Evolutionary conservation across 1,284 basidiomycete genomes (phyloP).

Genomic region (Tilletiopsis washingtonensis): DNA sequence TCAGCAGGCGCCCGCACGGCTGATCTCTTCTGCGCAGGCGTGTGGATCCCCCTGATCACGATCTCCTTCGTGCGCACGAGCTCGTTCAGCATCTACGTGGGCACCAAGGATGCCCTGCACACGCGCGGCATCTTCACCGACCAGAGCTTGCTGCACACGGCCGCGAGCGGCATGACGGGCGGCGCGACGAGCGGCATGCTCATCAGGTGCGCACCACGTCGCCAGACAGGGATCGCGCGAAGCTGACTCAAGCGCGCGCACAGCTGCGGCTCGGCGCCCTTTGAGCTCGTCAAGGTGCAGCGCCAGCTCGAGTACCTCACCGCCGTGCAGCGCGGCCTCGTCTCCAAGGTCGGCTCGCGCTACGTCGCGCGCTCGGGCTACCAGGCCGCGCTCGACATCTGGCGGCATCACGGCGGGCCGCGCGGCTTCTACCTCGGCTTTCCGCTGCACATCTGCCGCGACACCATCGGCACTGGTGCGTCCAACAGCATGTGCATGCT

Average conservation of each 20-base stretch:
- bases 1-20: not conserved
- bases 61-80: constrained; percentile 90
- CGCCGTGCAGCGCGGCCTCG: constrained; percentile 65
- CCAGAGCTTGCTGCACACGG: constrained; percentile 17
- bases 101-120: constrained; percentile 73
- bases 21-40: constrained; percentile 12
- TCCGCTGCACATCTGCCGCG: constrained; percentile 33
- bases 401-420: constrained; percentile 34
- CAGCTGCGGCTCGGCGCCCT: constrained; percentile 53
- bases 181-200: constrained; percentile 74
- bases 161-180: constrained; percentile 48
- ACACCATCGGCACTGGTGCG: constrained; percentile 23
- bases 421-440: constrained; percentile 46
- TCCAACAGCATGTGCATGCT: not conserved
- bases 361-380: constrained; percentile 38
- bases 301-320: constrained; percentile 86
- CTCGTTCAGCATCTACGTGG: constrained; percentile 87
- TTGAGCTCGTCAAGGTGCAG: constrained; percentile 86
- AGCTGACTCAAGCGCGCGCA: constrained; percentile 1
- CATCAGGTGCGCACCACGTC: constrained; percentile 69
- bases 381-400: constrained; percentile 39
- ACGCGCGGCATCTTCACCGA: constrained; percentile 9
- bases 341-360: constrained; percentile 1
- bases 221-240: no score
- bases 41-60: constrained; percentile 84